phyloP scores from a whole-genome alignment of 352 stramenopile species.

The Globisporangium takayamanum region DNA sequence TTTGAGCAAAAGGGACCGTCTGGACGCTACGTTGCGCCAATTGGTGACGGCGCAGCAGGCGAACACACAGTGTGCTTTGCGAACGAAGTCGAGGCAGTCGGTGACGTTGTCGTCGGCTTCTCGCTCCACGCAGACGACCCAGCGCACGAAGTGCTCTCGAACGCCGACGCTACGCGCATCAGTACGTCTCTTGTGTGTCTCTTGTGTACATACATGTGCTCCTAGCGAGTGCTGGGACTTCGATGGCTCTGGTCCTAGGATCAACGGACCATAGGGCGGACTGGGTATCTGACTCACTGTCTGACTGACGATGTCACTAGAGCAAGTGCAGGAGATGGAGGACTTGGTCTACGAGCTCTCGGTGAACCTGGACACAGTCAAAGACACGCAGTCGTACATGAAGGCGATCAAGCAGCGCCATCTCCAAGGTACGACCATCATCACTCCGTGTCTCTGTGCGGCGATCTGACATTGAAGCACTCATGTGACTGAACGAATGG shows the following conservation, averaged over 20 bases:
- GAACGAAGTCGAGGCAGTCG: constrained; percentile 47
- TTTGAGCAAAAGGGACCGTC: constrained; percentile 49
- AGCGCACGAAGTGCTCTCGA: constrained; percentile 81
- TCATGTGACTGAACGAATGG: neutral
- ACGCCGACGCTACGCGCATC: constrained; percentile 85
- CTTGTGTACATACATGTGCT: neutral
- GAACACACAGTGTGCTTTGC: constrained; percentile 71
- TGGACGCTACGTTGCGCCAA: constrained; percentile 47
- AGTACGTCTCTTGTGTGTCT: constrained; percentile 38
- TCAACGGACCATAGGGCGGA: neutral
- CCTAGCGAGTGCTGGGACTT: neutral
- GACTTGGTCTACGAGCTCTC: constrained; percentile 84
- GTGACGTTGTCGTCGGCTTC: constrained; percentile 77
- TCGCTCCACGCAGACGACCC: constrained; percentile 85
- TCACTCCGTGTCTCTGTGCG: neutral
- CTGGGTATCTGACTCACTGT: neutral
- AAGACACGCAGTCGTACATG: constrained; percentile 85
- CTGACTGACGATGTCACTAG: constrained; percentile 18
- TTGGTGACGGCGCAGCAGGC: constrained; percentile 38
- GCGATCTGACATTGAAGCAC: too few relatives aligned
- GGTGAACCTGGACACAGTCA: constrained; percentile 82
- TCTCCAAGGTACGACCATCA: constrained; percentile 38
- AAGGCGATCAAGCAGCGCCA: constrained; percentile 82
- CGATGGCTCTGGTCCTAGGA: neutral
- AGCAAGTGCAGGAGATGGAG: constrained; percentile 83